Evolutionary conservation across 352 stramenopile genomes (phyloP).

Genomic region (Phytopythium chamaehyphon): DNA sequence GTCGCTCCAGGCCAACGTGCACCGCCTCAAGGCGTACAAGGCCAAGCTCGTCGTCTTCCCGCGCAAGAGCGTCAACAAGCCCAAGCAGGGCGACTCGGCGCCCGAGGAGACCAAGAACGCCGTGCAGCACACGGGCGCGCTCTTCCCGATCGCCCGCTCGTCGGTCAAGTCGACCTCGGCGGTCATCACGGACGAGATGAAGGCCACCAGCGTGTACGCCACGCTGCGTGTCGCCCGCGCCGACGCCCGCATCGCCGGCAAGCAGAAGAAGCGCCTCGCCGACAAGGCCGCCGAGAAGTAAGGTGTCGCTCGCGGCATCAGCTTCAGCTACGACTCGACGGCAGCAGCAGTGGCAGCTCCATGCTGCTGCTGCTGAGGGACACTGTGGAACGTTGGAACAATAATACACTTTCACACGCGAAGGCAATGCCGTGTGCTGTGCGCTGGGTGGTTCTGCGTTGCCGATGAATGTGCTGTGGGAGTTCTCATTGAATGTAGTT

Average conservation of each 20-base stretch:
- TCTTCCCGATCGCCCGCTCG: conserved; percentile 79
- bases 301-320: conserved; percentile 17
- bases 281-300: conserved; percentile 88
- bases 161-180: conserved; percentile 72
- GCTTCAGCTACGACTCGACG: neutral
- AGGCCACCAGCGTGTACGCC: conserved; percentile 78
- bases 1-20: conserved; percentile 95
- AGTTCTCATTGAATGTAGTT: no score
- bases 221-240: conserved; percentile 81
- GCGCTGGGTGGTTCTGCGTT: neutral
- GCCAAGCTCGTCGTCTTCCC: conserved; percentile 98
- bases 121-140: conserved; percentile 82
- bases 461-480: no score
- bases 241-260: conserved; percentile 83
- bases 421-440: conserved; percentile 14
- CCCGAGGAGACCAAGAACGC: conserved; percentile 90
- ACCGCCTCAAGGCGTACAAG: conserved; percentile 99
- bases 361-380: conserved; percentile 36
- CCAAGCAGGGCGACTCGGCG: conserved; percentile 93
- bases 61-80: conserved; percentile 94
- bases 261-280: conserved; percentile 87
- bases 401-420: conserved; percentile 43
- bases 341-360: conserved; percentile 8
- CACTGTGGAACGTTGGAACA: conserved; percentile 67
- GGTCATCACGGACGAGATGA: conserved; percentile 86